These are phyloP conservation scores for Poa annua DNA, from an alignment of 176 grass and related monocot species.

Conservation along the genomic window DNA sequence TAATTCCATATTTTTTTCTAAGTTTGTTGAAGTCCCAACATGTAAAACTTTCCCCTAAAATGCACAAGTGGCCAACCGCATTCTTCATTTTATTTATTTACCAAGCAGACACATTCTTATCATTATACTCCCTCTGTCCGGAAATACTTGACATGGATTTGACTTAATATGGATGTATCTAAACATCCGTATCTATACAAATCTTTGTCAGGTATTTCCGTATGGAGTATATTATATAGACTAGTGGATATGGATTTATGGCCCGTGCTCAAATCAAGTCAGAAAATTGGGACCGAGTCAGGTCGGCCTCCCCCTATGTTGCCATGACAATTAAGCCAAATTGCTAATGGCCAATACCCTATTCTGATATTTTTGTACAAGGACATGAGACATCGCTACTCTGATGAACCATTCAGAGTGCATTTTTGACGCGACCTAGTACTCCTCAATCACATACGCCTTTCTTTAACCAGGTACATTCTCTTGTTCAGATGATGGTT, in stretches of 20 bases:
- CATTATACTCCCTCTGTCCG: no score
- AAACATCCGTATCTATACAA: no score
- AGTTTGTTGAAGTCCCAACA: neutral
- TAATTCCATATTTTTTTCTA: neutral
- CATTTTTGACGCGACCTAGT: neutral
- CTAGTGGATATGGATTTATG: neutral
- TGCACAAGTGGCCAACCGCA: no score
- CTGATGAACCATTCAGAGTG: neutral
- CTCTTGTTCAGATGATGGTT: neutral
- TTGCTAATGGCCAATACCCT: neutral
- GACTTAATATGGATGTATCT: no score
- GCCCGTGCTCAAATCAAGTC: neutral
- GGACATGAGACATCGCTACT: neutral
- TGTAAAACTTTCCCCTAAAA: neutral
- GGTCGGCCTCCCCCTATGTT: neutral
- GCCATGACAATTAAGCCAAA: neutral
- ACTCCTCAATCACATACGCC: neutral
- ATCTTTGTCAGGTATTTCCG: no score
- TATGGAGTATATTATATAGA: no score
- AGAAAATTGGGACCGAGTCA: constrained; percentile 2
- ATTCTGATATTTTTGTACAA: neutral
- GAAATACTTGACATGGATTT: no score
- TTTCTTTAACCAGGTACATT: neutral
- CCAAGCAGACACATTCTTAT: no score
- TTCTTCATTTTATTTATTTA: no score